Conservation (phyloP, 1,139 yeast species). For the Oligophagozyma castellii region DNA sequence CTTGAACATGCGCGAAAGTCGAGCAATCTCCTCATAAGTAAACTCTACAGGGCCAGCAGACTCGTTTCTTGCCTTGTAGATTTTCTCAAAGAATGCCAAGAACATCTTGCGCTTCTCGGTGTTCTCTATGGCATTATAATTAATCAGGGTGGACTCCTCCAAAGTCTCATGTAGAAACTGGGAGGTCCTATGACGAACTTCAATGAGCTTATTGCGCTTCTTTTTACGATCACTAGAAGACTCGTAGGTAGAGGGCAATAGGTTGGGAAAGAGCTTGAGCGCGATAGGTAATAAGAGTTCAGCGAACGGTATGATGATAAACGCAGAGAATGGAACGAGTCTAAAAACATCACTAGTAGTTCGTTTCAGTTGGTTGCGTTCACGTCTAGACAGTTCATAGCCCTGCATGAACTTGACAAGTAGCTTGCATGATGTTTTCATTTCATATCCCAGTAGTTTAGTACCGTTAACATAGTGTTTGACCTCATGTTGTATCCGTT, state of each 20-base stretch:
- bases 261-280: conserved; percentile 77
- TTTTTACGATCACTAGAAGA: conserved; percentile 57
- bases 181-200: conserved; percentile 72
- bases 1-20: conserved; percentile 80
- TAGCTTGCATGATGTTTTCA: conserved; percentile 73
- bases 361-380: conserved; percentile 73
- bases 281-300: conserved; percentile 85
- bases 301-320: conserved; percentile 85
- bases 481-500: conserved; percentile 77
- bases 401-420: conserved; percentile 77
- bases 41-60: conserved; percentile 27
- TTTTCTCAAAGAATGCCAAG: conserved; percentile 61
- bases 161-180: conserved; percentile 67
- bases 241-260: conserved; percentile 90
- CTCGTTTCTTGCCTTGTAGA: conserved; percentile 45
- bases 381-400: conserved; percentile 88
- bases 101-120: conserved; percentile 67
- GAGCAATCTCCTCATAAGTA: conserved; percentile 54
- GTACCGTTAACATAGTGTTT: conserved; percentile 95
- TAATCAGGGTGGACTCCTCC: conserved; percentile 41
- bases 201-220: conserved; percentile 53
- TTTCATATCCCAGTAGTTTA: conserved; percentile 79
- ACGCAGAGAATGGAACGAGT: conserved; percentile 85
- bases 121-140: conserved; percentile 18
- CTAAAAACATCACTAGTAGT: conserved; percentile 78